Percentiles rank a stretch among this genome's conserved stretches.
Conservation (phyloP, 2,329 filamentous ascomycete genomes). For the Eutypa lata region DNA sequence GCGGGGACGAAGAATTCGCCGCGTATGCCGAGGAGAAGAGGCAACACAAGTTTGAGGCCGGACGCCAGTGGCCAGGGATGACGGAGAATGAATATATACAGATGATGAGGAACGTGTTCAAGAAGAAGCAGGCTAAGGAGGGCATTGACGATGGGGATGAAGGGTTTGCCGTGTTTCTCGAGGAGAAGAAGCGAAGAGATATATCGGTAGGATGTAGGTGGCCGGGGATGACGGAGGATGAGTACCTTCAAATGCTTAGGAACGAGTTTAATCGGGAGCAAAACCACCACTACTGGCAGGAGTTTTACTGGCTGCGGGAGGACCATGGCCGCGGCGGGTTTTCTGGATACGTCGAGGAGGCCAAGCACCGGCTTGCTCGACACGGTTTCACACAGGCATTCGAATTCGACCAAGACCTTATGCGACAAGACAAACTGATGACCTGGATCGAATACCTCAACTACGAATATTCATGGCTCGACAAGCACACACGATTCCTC, state of each 20-base stretch:
- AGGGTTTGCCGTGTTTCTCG: no score
- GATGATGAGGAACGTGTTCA: no score
- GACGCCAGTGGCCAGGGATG: no score
- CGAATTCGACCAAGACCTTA: slow-evolving; percentile 16
- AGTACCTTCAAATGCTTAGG: no score
- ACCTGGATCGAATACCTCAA: slow-evolving; percentile 7
- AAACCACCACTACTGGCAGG: neutral
- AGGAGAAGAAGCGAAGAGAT: neutral
- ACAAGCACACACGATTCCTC: slow-evolving; percentile 5
- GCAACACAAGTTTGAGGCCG: no score
- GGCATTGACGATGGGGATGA: no score
- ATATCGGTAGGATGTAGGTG: neutral
- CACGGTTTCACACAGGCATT: slow-evolving; percentile 22
- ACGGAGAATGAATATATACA: no score
- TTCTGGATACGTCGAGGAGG: neutral
- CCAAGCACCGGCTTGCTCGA: neutral
- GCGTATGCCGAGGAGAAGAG: no score
- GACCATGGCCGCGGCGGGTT: neutral
- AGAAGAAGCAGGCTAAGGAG: no score
- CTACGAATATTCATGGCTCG: slow-evolving; percentile 3
- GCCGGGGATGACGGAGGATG: neutral
- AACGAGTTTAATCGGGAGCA: no score
- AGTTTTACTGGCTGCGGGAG: neutral
- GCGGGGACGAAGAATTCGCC: no score
- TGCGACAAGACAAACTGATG: slow-evolving; percentile 8